Conservation (phyloP, 305 asterid genomes). For the Ajuga reptans region DNA sequence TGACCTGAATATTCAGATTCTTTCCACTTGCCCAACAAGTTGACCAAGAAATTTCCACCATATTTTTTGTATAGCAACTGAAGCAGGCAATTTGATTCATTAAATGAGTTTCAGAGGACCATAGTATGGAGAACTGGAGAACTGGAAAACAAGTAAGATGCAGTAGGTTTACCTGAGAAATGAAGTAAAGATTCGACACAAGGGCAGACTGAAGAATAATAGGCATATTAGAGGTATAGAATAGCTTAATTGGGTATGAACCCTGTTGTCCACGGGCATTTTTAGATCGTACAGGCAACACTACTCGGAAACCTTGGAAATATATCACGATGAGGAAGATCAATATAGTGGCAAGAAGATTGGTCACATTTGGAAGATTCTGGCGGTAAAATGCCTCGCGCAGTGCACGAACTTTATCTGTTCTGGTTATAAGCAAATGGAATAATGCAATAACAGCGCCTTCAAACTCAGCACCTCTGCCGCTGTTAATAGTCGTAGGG, state of each 20-base stretch:
- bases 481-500: constrained; percentile 51
- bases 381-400: constrained; percentile 54
- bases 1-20: constrained; percentile 53
- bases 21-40: constrained; percentile 49
- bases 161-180: constrained; percentile 39
- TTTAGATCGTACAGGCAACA: constrained; percentile 49
- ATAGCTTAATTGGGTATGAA: constrained; percentile 55
- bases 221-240: constrained; percentile 61
- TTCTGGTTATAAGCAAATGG: constrained; percentile 47
- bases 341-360: constrained; percentile 50
- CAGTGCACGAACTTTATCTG: constrained; percentile 50
- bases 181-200: constrained; percentile 53
- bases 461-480: constrained; percentile 56
- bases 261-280: constrained; percentile 56
- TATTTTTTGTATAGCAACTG: constrained; percentile 45
- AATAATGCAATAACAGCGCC: constrained; percentile 53
- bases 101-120: background rate
- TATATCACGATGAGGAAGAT: constrained; percentile 50
- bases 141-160: background rate
- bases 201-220: constrained; percentile 60
- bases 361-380: constrained; percentile 55
- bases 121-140: background rate
- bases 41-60: constrained; percentile 46
- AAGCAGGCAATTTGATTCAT: constrained; percentile 7
- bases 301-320: constrained; percentile 61